Percentiles rank a stretch among this genome's conserved stretches.
These are phyloP conservation scores for Aspergillus jensenii DNA, from an alignment of 2,329 filamentous ascomycete genomes.

Conservation along the genomic window DNA sequence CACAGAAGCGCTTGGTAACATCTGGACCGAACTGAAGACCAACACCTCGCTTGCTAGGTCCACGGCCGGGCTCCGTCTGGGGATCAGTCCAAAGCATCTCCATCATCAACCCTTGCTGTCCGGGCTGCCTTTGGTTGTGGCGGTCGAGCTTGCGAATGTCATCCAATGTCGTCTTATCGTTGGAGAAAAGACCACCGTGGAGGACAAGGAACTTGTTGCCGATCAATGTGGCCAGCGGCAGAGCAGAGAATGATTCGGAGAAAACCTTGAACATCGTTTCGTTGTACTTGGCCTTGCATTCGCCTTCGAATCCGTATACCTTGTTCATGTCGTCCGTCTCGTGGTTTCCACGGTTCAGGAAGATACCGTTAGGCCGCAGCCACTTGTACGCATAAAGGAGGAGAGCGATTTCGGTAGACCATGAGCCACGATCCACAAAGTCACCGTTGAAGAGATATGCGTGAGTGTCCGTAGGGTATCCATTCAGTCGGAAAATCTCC, in stretches of 20 bases:
- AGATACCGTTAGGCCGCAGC: constrained; percentile 83
- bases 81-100: constrained; percentile 99
- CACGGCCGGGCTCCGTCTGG: constrained; percentile 78
- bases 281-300: constrained; percentile 97
- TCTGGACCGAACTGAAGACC: constrained; percentile 96
- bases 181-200: constrained; percentile 90
- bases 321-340: constrained; percentile 99
- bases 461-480: constrained; percentile 78
- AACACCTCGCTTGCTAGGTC: constrained; percentile 94
- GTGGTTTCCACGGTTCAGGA: constrained; percentile 96
- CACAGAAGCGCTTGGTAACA: constrained; percentile 93
- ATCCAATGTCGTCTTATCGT: constrained; percentile 87
- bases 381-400: constrained; percentile 96
- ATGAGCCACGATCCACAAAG: constrained; percentile 95
- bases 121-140: constrained; percentile 87
- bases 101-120: constrained; percentile 97
- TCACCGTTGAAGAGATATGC: constrained; percentile 98
- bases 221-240: constrained; percentile 88
- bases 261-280: constrained; percentile 96
- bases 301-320: constrained; percentile 96
- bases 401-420: constrained; percentile 96
- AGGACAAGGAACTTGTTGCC: constrained; percentile 89
- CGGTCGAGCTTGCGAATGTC: constrained; percentile 92
- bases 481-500: constrained; percentile 92
- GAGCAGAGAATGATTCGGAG: constrained; percentile 93